Base-by-base conservation (phyloP, 257 asterid species). In the Echites panduratus region DNA sequence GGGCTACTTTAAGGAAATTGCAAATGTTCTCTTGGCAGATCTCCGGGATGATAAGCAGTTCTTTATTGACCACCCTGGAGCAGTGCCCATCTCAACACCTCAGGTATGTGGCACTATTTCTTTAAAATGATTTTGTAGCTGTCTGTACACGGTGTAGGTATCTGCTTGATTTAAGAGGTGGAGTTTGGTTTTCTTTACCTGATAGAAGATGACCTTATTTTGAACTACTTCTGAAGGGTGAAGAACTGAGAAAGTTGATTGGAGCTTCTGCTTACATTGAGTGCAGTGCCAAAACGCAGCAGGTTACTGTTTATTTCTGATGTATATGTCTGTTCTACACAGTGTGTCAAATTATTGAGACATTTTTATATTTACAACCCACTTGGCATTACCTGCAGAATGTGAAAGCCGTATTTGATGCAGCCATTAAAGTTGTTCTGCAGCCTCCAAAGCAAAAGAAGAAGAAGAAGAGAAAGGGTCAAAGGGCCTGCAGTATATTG, bases 1-100 rank as follows among this genome's bases (percentile, higher is more conserved):
- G 59, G 53, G 45, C 67, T 70, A 20, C 48, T 56, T 53, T 22
- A 32, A 41, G 12, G 22, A 66, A 44, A 17, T 43, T 70, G 38
- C 22, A 61, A 24, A 58, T 79, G 26, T 66, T 81, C 74, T 78
- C 64, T 70, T 72, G 72, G 62, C 82, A 90, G 96, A 90, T 84
- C 96, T 90, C 64, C 93, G 92, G 22, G 96, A 90, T 67, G 96
- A 89, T 54, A 84, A 79, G 68, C 92, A 90, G 70, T 90, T 89
- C 80, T 84, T 90, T 66, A 68, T 77, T 27, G 89, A 87, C 74
- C 95, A 87, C 77, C 96, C 96, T 66, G 96, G 96, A 73, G 91
- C 91, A 66, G 85, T 83, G 75, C 87, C 92, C 71, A 86, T 91
- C 75, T 70, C 87, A 66, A 81, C 87, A 17, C 77, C 85, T 11